Evolutionary conservation across 148 eudicot species (phyloP).

Genomic region (Spergularia marina): DNA sequence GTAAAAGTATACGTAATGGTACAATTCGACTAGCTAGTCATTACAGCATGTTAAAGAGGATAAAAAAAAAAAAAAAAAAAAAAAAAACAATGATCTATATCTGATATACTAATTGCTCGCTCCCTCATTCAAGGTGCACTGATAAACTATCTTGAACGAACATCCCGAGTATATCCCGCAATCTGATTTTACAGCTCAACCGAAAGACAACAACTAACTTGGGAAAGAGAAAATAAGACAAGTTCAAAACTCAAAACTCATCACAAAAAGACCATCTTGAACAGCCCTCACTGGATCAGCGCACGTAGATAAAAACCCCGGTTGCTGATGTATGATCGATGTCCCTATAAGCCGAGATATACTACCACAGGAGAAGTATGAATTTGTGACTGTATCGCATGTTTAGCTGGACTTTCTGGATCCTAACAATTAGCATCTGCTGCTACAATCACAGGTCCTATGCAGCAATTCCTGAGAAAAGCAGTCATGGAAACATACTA

Average conservation of each 20-base stretch:
- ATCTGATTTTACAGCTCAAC: slow-evolving; percentile 49
- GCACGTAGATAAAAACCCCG: slow-evolving; percentile 2
- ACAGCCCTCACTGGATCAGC: slow-evolving; percentile 27
- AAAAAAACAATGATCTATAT: slow-evolving; percentile 34
- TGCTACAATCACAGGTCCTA: slow-evolving; percentile 39
- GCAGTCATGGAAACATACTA: not conserved
- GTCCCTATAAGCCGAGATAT: slow-evolving; percentile 36
- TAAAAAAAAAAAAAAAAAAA: not conserved
- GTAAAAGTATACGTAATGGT: slow-evolving; percentile 18
- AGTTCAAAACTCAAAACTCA: slow-evolving; percentile 35
- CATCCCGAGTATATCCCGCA: slow-evolving; percentile 44
- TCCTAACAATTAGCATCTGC: slow-evolving; percentile 36
- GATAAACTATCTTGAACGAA: slow-evolving; percentile 34
- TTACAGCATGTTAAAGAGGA: slow-evolving; percentile 29
- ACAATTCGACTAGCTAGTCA: slow-evolving; percentile 28
- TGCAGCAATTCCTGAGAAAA: slow-evolving; percentile 61
- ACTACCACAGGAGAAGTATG: slow-evolving; percentile 23
- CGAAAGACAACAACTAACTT: slow-evolving; percentile 41
- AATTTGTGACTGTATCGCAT: slow-evolving; percentile 27
- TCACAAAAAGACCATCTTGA: slow-evolving; percentile 8
- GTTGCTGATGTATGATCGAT: slow-evolving; percentile 23
- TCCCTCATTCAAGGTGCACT: slow-evolving; percentile 38
- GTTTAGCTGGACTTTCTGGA: slow-evolving; percentile 27
- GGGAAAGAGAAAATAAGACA: slow-evolving; percentile 12
- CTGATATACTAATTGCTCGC: slow-evolving; percentile 31